Evolutionary conservation across 148 eudicot genomes (phyloP).

Genomic region (Oxyria digyna): DNA sequence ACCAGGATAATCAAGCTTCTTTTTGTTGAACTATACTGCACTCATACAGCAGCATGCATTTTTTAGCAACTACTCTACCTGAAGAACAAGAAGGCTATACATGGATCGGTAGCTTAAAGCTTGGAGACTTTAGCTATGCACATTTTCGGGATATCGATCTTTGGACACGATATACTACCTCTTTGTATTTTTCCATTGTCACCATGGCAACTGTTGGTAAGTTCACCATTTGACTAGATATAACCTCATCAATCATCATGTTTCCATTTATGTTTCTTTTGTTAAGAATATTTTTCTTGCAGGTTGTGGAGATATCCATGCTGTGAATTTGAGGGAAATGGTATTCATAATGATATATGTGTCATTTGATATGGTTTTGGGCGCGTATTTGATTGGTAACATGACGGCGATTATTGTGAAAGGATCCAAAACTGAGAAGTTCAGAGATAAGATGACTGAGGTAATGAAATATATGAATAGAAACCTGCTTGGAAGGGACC

Average conservation of each 20-base stretch:
- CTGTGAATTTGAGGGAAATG: constrained; percentile 69
- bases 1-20: constrained; percentile 77
- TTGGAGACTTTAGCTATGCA: constrained; percentile 75
- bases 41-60: constrained; percentile 96
- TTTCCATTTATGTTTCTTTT: background rate
- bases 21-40: constrained; percentile 74
- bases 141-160: constrained; percentile 73
- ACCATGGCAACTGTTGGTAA: constrained; percentile 97
- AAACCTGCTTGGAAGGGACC: constrained; percentile 45
- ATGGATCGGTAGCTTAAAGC: constrained; percentile 84
- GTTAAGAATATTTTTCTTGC: background rate
- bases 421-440: constrained; percentile 60
- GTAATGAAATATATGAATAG: constrained; percentile 54
- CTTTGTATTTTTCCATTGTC: constrained; percentile 81
- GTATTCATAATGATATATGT: constrained; percentile 64
- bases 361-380: constrained; percentile 64
- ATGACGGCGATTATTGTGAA: constrained; percentile 65
- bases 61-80: constrained; percentile 86
- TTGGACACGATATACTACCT: constrained; percentile 63
- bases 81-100: constrained; percentile 70
- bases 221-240: constrained; percentile 11
- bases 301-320: constrained; percentile 82
- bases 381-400: constrained; percentile 69
- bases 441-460: constrained; percentile 64
- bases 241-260: too few relatives aligned